Percentiles rank a stretch among this genome's conserved stretches.
phyloP scores from a whole-genome alignment of 2,329 filamentous ascomycete genomes.

The Mycogone perniciosa region DNA sequence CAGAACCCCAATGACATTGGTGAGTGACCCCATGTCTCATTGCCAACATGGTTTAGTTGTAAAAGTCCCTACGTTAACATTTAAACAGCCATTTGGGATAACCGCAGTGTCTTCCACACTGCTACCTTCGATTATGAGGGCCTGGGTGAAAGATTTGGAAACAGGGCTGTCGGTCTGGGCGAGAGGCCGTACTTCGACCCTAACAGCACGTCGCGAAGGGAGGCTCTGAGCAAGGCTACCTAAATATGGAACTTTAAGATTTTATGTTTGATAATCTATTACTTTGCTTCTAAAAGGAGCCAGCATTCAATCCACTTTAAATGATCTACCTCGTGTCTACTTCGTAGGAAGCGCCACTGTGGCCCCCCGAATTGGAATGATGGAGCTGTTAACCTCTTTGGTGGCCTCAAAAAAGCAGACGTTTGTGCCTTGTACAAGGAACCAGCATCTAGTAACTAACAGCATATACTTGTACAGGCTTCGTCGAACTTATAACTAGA shows the following conservation, averaged over 20 bases:
- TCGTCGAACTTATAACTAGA: too few species aligned
- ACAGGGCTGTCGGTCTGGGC: constrained; percentile 46
- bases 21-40: constrained; percentile 11
- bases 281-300: too few species aligned
- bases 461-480: too few species aligned
- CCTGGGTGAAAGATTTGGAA: constrained; percentile 41
- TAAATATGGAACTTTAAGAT: not conserved
- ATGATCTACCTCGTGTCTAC: too few species aligned
- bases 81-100: constrained; percentile 49
- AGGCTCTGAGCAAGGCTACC: constrained; percentile 6
- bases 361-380: too few species aligned
- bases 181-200: constrained; percentile 50
- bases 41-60: not conserved
- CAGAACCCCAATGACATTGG: constrained; percentile 37
- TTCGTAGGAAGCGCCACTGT: too few species aligned
- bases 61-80: not conserved
- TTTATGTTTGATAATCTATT: too few species aligned
- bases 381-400: too few species aligned
- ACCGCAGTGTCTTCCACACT: constrained; percentile 49
- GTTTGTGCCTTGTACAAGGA: too few species aligned
- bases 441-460: too few species aligned
- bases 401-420: too few species aligned
- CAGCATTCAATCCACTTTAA: too few species aligned
- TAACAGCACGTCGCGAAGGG: constrained; percentile 23
- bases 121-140: constrained; percentile 47